Evolutionary conservation across 257 asterid genomes (phyloP), one percentile per base, ranked within the genome.

Genomic region (Asclepias syriaca): DNA sequence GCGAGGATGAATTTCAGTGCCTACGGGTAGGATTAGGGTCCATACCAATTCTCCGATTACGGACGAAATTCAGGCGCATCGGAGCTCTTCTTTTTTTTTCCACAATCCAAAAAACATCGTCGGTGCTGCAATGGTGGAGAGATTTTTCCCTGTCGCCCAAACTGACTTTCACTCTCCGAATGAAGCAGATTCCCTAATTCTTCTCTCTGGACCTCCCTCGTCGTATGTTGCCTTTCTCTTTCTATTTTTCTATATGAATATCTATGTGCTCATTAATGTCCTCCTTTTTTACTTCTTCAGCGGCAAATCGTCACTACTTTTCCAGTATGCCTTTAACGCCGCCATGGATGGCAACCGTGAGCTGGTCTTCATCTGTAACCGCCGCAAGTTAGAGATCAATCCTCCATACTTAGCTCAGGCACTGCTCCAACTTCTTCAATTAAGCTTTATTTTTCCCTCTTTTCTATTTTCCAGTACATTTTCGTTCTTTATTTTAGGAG

Each of bases 351-450:
- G 55, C 66, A 75, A 70, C 51, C 73, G 85, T 14, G 78, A 61
- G 29, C 96, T 89, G 1, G 92, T 91, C 34, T 79, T 94, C 78
- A 78, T 94, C 46, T 89, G 96, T 90, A 85, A 75, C 74, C 89
- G 92, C 53, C 89, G 87, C 79, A 85, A 76, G 67, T 74, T 93
- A 49, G 85, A 89, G 66, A 32, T 69, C 67, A 76, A 70, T 29
- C 93, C 97, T 45, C 97, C 97, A 34, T 84, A 85, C 78, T 95
- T 91, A 85, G 88, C 97, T 74, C 92, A 86, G 90, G 97, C 84
- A 74, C 13, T 37, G 14, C 29, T 51, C 34, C 46, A 40, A 46
- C 43, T 65, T 77, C 32, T 32, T 34, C 60, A 72, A 19, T 2
- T 60, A n/a, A 7, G n/a, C 70, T 5, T 40, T 2, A n/a, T 12